Evolutionary conservation across 177 flowering plant genomes (phyloP).

Genomic region (Tripterygium wilfordii): DNA sequence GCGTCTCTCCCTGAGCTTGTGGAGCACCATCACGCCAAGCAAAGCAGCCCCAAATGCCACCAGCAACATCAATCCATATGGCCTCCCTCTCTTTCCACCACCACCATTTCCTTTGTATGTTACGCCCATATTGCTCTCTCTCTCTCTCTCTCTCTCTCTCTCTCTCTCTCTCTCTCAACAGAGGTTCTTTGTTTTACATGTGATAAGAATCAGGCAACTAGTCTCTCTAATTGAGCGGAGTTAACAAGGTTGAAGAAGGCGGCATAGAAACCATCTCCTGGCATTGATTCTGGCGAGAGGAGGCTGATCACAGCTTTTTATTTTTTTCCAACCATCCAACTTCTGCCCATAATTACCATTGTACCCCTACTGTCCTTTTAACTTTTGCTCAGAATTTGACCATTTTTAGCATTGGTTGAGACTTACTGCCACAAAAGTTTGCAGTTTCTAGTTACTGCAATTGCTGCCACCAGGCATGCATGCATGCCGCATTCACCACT

Average conservation of each 20-base stretch:
- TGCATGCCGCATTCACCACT: too few relatives aligned
- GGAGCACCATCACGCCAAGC: constrained; percentile 57
- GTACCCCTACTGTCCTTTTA: too few relatives aligned
- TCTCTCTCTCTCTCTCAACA: constrained; percentile 5
- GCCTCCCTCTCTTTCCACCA: constrained; percentile 26
- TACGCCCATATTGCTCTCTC: constrained; percentile 5
- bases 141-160: constrained; percentile 12
- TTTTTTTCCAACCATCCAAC: too few relatives aligned
- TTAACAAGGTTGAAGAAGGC: constrained; percentile 13
- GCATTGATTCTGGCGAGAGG: constrained; percentile 33
- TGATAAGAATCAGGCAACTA: constrained; percentile 19
- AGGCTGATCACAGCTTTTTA: too few relatives aligned
- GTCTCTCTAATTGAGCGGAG: constrained; percentile 12
- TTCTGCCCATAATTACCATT: too few relatives aligned
- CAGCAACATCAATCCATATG: constrained; percentile 52
- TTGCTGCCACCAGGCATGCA: too few relatives aligned
- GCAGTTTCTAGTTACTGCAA: too few relatives aligned
- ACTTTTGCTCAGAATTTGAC: too few relatives aligned
- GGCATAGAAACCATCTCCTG: constrained; percentile 27
- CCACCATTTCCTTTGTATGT: constrained; percentile 15
- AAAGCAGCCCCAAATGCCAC: constrained; percentile 63
- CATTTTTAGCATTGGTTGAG: too few relatives aligned
- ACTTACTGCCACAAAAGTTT: too few relatives aligned
- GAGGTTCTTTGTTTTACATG: constrained; percentile 21
- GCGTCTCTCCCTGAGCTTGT: constrained; percentile 64